These are phyloP conservation scores for Penicillium sp. DNA, from an alignment of 2,329 filamentous ascomycete species.

Conservation along the genomic window DNA sequence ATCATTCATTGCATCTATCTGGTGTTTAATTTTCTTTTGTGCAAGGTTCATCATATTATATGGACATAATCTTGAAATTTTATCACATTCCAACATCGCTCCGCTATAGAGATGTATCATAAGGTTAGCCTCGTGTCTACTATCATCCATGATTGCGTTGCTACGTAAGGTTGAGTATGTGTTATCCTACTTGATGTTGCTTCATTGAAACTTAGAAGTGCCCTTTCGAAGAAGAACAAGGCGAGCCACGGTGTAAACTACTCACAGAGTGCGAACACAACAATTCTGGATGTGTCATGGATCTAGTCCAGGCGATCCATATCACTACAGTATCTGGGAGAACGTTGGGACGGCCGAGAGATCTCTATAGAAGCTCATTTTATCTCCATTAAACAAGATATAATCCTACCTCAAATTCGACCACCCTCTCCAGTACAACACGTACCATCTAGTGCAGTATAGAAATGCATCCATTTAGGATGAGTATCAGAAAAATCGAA, in stretches of 20 bases:
- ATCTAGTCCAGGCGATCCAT: not conserved
- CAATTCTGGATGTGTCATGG: not conserved
- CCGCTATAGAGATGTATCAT: too few species aligned
- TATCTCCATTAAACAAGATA: not conserved
- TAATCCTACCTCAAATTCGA: not conserved
- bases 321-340: not conserved
- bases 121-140: not conserved
- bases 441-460: not conserved
- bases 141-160: not conserved
- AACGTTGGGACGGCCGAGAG: not conserved
- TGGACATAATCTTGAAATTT: not conserved
- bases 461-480: not conserved
- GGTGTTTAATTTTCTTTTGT: constrained; percentile 5
- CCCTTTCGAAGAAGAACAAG: not conserved
- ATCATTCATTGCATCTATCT: constrained; percentile 10
- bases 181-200: too few species aligned
- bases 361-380: not conserved
- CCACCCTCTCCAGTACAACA: not conserved
- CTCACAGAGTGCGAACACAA: not conserved
- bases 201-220: too few species aligned
- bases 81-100: too few species aligned
- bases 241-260: not conserved
- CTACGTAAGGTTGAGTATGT: too few species aligned
- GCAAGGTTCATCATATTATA: not conserved
- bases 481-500: not conserved